These are phyloP conservation scores for Podaxis carcinomalis DNA, from an alignment of 768 basidiomycete species.

Conservation along the genomic window DNA sequence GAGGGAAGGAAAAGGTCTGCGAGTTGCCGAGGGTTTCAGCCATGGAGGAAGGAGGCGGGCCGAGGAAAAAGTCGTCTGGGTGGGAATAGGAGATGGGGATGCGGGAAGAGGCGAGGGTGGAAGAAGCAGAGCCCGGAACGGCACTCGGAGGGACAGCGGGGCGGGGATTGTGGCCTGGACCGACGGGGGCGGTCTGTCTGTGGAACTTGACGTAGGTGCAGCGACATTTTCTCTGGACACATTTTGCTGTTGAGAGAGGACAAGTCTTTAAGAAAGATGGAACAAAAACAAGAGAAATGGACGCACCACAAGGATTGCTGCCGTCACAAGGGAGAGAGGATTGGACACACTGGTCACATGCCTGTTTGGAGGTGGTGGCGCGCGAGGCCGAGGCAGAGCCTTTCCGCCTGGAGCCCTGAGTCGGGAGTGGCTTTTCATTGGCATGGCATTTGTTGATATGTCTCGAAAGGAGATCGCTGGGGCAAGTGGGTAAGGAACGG, in stretches of 20 bases:
- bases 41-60: slow-evolving; percentile 28
- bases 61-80: slow-evolving; percentile 40
- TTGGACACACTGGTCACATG: slow-evolving; percentile 82
- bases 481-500: slow-evolving; percentile 4
- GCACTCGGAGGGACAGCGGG: slow-evolving; percentile 20
- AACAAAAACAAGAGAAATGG: not conserved
- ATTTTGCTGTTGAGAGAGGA: slow-evolving; percentile 53
- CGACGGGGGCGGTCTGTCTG: slow-evolving; percentile 73
- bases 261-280: not conserved
- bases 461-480: slow-evolving; percentile 77
- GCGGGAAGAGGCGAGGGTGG: slow-evolving; percentile 8
- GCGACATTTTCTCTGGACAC: slow-evolving; percentile 60
- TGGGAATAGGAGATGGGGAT: slow-evolving; percentile 19
- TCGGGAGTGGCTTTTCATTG: slow-evolving; percentile 54
- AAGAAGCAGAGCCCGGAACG: slow-evolving; percentile 15
- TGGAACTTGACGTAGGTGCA: slow-evolving; percentile 84
- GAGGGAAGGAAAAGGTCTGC: slow-evolving; percentile 17
- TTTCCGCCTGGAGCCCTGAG: slow-evolving; percentile 50
- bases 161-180: slow-evolving; percentile 59
- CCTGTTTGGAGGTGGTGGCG: slow-evolving; percentile 77
- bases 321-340: slow-evolving; percentile 75
- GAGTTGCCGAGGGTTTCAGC: slow-evolving; percentile 16
- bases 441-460: slow-evolving; percentile 89
- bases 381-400: slow-evolving; percentile 63
- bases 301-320: slow-evolving; percentile 72